Percentiles rank a stretch among this genome's conserved stretches.
Evolutionary conservation across 139 green algal species (phyloP).

Genomic region (Picochlorum sp.): DNA sequence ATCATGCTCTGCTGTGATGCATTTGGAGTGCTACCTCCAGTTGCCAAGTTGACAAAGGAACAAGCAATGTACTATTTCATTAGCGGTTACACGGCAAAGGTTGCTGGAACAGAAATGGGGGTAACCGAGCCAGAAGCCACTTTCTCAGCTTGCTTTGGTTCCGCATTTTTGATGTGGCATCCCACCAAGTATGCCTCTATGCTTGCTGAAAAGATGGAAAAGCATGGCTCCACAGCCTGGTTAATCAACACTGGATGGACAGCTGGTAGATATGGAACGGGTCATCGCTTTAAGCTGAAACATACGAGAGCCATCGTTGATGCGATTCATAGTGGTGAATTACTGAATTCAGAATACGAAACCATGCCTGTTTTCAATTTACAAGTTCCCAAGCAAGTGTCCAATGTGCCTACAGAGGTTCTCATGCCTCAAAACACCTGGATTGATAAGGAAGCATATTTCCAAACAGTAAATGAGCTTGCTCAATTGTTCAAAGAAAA

Average conservation of each 20-base stretch:
- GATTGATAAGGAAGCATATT: constrained; percentile 48
- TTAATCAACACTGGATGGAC: constrained; percentile 82
- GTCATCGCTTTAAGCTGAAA: constrained; percentile 77
- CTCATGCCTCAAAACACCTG: constrained; percentile 54
- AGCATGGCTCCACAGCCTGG: constrained; percentile 68
- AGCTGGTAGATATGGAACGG: constrained; percentile 64
- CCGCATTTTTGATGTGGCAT: constrained; percentile 74
- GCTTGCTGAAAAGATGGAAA: constrained; percentile 78
- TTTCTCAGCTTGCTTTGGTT: constrained; percentile 78
- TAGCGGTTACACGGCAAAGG: constrained; percentile 93
- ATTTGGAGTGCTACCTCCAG: constrained; percentile 89
- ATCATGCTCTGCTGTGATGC: constrained; percentile 82
- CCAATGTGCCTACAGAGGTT: constrained; percentile 58
- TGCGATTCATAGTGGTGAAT: constrained; percentile 83
- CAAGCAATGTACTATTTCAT: constrained; percentile 99
- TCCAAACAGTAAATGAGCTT: constrained; percentile 46
- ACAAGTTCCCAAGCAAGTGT: constrained; percentile 45
- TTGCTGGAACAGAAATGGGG: constrained; percentile 87
- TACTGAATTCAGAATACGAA: constrained; percentile 40
- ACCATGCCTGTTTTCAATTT: constrained; percentile 75
- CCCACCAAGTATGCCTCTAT: constrained; percentile 78
- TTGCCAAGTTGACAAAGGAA: constrained; percentile 64
- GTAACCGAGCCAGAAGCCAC: constrained; percentile 89
- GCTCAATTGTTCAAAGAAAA: constrained; percentile 37
- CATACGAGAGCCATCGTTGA: constrained; percentile 92